Conservation (phyloP, 2,329 filamentous ascomycete species). For the Aspergillus caelatus region DNA sequence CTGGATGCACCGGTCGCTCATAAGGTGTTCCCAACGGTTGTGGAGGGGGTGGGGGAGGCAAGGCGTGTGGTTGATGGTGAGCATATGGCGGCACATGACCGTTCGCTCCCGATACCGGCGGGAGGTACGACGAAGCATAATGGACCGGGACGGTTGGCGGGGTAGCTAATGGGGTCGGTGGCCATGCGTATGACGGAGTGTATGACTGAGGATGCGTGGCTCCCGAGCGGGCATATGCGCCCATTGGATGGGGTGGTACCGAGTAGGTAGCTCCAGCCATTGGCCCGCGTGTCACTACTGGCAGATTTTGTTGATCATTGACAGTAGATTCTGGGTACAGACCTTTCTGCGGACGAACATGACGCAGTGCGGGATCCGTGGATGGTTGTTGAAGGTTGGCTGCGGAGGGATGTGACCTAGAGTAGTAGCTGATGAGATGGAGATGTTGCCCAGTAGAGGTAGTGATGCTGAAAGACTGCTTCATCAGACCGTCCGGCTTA, state of each 20-base stretch:
- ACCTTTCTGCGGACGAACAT: constrained; percentile 85
- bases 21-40: constrained; percentile 34
- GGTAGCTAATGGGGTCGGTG: constrained; percentile 48
- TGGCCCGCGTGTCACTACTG: constrained; percentile 76
- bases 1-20: constrained; percentile 37
- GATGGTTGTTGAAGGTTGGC: constrained; percentile 79
- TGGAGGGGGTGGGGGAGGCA: constrained; percentile 26
- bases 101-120: constrained; percentile 34
- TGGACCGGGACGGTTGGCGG: constrained; percentile 42
- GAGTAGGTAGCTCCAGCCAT: constrained; percentile 61
- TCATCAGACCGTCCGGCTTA: constrained; percentile 97
- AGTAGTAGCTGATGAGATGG: constrained; percentile 97
- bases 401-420: constrained; percentile 72
- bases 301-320: constrained; percentile 78
- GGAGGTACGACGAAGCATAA: constrained; percentile 43
- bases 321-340: constrained; percentile 97
- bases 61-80: constrained; percentile 26
- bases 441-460: constrained; percentile 88
- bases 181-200: constrained; percentile 46
- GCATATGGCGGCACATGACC: constrained; percentile 36
- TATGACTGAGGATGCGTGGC: constrained; percentile 45
- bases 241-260: constrained; percentile 54
- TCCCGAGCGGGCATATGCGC: constrained; percentile 56
- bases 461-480: constrained; percentile 99
- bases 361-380: constrained; percentile 74